Evolutionary conservation across 2,329 filamentous ascomycete genomes (phyloP).

Genomic region (Ophiostoma piceae): DNA sequence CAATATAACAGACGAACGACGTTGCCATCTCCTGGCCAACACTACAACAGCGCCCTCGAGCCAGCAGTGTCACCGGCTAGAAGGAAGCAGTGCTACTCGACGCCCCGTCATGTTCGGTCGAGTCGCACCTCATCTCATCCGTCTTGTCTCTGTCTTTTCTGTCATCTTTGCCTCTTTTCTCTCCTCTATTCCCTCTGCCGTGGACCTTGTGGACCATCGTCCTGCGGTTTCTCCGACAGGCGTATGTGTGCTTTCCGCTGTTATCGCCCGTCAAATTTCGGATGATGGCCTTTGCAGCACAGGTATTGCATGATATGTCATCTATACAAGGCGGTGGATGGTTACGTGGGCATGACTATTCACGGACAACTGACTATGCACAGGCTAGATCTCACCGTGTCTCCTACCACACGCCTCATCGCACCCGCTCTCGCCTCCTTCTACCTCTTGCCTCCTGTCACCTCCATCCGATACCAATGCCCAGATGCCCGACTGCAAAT

Average conservation of each 20-base stretch:
- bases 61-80: not conserved
- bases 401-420: not conserved
- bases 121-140: not conserved
- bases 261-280: not conserved
- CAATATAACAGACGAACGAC: not conserved
- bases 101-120: not conserved
- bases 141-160: not conserved
- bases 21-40: not conserved
- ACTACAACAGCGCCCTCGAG: not conserved
- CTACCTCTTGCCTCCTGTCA: not conserved
- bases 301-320: conserved; percentile 6
- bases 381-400: not conserved
- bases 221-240: not conserved
- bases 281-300: not conserved
- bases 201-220: not conserved
- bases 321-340: not conserved
- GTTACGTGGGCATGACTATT: not conserved
- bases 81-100: not conserved
- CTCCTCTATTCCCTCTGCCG: not conserved
- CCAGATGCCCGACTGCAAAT: not conserved
- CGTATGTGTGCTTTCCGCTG: not conserved
- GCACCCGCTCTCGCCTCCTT: not conserved
- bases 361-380: not conserved
- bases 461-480: not conserved
- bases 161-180: too few species aligned